These are phyloP conservation scores for Calonectria pseudoturangicola DNA, from an alignment of 2,329 filamentous ascomycete species.

Conservation along the genomic window DNA sequence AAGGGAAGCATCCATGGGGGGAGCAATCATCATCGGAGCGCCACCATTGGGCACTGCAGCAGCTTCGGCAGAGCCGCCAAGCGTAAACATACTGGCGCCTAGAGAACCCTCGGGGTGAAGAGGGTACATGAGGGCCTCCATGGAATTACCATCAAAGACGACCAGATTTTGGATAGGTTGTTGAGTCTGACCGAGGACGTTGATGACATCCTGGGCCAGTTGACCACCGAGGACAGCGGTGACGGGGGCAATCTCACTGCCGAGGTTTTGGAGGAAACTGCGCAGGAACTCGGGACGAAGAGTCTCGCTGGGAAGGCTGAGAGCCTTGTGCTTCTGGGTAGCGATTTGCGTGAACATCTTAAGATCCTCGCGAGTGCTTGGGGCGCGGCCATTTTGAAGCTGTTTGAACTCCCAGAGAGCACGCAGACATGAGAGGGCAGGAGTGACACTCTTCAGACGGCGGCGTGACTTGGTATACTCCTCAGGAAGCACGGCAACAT, in stretches of 20 bases:
- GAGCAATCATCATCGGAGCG: slow-evolving; percentile 50
- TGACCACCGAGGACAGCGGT: slow-evolving; percentile 92
- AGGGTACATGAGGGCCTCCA: slow-evolving; percentile 86
- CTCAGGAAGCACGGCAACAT: slow-evolving; percentile 81
- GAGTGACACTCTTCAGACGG: slow-evolving; percentile 84
- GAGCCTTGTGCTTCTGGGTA: slow-evolving; percentile 84
- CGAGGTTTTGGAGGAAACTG: slow-evolving; percentile 90
- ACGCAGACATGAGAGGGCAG: slow-evolving; percentile 88
- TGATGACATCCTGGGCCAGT: slow-evolving; percentile 97
- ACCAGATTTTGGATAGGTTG: slow-evolving; percentile 97
- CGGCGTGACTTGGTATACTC: slow-evolving; percentile 81
- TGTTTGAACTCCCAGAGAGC: slow-evolving; percentile 90
- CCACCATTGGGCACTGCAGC: slow-evolving; percentile 51
- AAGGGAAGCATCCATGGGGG: slow-evolving; percentile 49
- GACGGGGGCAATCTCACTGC: slow-evolving; percentile 88
- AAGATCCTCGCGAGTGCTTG: slow-evolving; percentile 79
- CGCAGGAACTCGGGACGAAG: slow-evolving; percentile 83
- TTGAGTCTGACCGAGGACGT: slow-evolving; percentile 91
- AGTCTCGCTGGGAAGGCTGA: slow-evolving; percentile 81
- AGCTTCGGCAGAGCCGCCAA: slow-evolving; percentile 41
- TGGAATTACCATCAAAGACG: slow-evolving; percentile 89
- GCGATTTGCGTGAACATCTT: slow-evolving; percentile 85
- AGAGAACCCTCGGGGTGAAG: slow-evolving; percentile 81
- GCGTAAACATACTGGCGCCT: slow-evolving; percentile 68
- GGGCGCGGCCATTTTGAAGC: slow-evolving; percentile 70